Conservation (phyloP, 257 asterid genomes). For the Rauvolfia tetraphylla region DNA sequence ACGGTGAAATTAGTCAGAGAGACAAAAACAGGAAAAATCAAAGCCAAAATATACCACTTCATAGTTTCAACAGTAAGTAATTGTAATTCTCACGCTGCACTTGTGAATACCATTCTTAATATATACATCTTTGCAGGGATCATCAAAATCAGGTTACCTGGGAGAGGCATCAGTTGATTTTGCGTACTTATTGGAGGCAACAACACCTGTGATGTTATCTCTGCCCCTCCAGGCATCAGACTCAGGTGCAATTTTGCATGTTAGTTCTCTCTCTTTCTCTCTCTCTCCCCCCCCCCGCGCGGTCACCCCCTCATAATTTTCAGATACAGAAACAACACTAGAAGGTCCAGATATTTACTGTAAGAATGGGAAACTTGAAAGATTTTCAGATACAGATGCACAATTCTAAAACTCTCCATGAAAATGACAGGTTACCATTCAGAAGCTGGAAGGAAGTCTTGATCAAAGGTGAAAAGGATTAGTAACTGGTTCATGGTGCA, state of each 20-base stretch:
- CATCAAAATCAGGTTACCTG: constrained; percentile 81
- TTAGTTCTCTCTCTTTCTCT: constrained; percentile 36
- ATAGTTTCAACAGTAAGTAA: constrained; percentile 72
- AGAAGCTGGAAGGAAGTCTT: constrained; percentile 54
- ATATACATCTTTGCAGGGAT: constrained; percentile 51
- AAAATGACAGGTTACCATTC: constrained; percentile 67
- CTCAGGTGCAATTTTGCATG: constrained; percentile 82
- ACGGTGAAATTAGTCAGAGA: constrained; percentile 72
- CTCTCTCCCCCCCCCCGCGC: constrained; percentile 19
- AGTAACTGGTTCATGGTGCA: constrained; percentile 14
- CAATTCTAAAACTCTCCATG: neutral
- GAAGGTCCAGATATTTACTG: constrained; percentile 1
- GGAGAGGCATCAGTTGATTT: constrained; percentile 90
- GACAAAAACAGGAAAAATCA: constrained; percentile 61
- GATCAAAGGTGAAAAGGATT: constrained; percentile 53
- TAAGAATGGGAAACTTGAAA: constrained; percentile 1
- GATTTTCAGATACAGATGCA: neutral
- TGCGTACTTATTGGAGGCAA: constrained; percentile 76
- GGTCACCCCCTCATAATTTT: no score
- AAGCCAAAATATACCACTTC: constrained; percentile 71
- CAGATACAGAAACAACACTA: neutral
- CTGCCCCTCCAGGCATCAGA: constrained; percentile 79
- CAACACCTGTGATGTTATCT: constrained; percentile 53
- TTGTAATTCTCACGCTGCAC: neutral
- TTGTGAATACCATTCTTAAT: neutral